phyloP scores from a whole-genome alignment of 1,284 basidiomycete species.

The Ceratorhiza oryzae-sativae region DNA sequence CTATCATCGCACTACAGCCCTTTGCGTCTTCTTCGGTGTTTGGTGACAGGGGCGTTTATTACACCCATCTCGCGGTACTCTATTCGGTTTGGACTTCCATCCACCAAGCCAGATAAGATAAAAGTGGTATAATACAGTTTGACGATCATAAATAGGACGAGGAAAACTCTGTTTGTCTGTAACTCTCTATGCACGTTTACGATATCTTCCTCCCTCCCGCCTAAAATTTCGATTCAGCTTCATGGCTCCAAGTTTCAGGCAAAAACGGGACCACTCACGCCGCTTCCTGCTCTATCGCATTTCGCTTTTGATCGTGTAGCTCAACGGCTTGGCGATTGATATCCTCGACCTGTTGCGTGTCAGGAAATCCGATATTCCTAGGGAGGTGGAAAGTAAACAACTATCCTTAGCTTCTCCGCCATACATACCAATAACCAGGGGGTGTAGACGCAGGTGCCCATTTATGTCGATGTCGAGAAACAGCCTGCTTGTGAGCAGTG shows the following conservation, averaged over 20 bases:
- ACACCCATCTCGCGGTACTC: constrained; percentile 57
- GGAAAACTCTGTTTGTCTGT: neutral
- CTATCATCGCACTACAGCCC: constrained; percentile 61
- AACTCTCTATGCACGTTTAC: constrained; percentile 7
- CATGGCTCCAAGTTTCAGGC: neutral
- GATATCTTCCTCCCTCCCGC: constrained; percentile 26
- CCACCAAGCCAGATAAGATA: constrained; percentile 38
- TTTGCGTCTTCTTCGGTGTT: constrained; percentile 54
- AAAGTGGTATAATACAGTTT: constrained; percentile 5
- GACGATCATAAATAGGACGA: neutral
- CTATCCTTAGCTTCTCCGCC: neutral
- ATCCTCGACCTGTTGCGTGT: constrained; percentile 75
- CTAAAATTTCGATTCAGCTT: neutral
- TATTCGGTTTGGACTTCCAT: constrained; percentile 50
- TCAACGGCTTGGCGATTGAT: constrained; percentile 77
- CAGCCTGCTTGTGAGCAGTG: constrained; percentile 70
- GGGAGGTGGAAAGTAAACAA: neutral
- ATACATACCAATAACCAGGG: constrained; percentile 73
- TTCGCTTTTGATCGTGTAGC: constrained; percentile 70
- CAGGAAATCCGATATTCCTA: constrained; percentile 83
- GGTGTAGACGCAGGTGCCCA: constrained; percentile 79
- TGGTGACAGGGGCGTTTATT: constrained; percentile 56
- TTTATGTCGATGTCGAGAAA: constrained; percentile 79
- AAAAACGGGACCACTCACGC: constrained; percentile 50
- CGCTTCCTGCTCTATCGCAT: constrained; percentile 65